Evolutionary conservation across 805 yeast species (phyloP).

Genomic region (Saturnispora sanitii): DNA sequence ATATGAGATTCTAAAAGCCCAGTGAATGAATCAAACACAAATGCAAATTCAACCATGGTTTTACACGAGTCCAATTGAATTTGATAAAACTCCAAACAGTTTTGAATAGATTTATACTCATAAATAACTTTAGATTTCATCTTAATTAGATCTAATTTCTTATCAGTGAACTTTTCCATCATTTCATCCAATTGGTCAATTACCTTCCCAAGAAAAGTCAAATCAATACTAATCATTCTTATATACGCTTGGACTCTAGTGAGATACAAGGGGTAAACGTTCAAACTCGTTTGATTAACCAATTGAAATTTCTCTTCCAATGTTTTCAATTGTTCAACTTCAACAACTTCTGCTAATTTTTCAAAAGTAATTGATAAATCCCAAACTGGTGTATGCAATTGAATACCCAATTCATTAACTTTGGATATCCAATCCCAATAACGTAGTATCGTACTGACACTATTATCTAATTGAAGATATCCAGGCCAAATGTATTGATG

Average conservation of each 20-base stretch:
- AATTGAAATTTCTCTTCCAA: background rate
- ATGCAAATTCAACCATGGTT: conserved; percentile 53
- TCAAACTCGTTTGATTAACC: background rate
- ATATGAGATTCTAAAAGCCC: conserved; percentile 41
- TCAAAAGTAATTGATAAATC: conserved; percentile 6
- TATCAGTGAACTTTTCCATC: conserved; percentile 45
- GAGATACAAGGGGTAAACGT: background rate
- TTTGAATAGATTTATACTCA: conserved; percentile 26
- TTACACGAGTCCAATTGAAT: conserved; percentile 36
- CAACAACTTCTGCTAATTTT: background rate
- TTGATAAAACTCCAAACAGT: conserved; percentile 37
- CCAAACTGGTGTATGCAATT: conserved; percentile 1
- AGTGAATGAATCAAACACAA: conserved; percentile 51
- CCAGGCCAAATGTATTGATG: conserved; percentile 6
- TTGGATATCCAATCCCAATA: background rate
- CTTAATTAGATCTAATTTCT: conserved; percentile 39
- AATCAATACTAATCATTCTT: too few species aligned
- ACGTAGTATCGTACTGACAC: too few species aligned
- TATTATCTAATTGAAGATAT: conserved; percentile 2
- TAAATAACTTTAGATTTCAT: conserved; percentile 41
- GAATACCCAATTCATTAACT: background rate
- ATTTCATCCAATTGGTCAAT: conserved; percentile 31
- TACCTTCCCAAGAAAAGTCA: too few species aligned
- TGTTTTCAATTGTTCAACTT: background rate
- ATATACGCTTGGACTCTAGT: background rate